Conservation (phyloP, 1,139 yeast genomes). For the Yamadazyma atlantica region DNA sequence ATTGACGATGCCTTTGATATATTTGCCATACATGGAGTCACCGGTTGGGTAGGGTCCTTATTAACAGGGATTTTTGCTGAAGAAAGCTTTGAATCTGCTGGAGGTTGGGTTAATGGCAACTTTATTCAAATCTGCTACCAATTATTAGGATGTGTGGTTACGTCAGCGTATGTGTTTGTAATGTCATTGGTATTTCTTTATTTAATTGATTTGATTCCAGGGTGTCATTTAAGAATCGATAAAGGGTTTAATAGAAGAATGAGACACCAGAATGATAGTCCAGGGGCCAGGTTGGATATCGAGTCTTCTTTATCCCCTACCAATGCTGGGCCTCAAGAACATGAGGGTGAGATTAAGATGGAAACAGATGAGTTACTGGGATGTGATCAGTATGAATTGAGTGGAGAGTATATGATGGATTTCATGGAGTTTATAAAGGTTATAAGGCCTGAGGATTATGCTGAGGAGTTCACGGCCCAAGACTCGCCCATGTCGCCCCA, state of each 20-base stretch:
- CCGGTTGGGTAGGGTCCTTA: constrained; percentile 44
- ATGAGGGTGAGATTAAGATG: constrained; percentile 10
- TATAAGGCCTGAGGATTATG: constrained; percentile 42
- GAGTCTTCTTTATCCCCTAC: constrained; percentile 23
- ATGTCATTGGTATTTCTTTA: constrained; percentile 38
- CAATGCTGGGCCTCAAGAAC: constrained; percentile 5
- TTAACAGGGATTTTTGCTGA: constrained; percentile 46
- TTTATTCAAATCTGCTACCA: constrained; percentile 53
- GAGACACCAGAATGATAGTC: constrained; percentile 18
- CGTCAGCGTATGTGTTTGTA: constrained; percentile 39
- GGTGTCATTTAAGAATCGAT: constrained; percentile 47
- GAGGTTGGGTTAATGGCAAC: constrained; percentile 52
- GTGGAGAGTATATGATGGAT: constrained; percentile 52
- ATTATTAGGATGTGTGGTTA: constrained; percentile 42
- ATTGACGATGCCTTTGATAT: constrained; percentile 49
- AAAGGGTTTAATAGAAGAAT: constrained; percentile 37
- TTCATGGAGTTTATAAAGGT: constrained; percentile 47
- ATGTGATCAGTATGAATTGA: constrained; percentile 49
- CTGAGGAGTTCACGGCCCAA: constrained; percentile 16
- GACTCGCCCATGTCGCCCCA: background rate
- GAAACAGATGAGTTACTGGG: constrained; percentile 48
- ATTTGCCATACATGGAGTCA: constrained; percentile 47
- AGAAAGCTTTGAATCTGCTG: constrained; percentile 29
- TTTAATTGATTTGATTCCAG: constrained; percentile 46
- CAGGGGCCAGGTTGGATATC: constrained; percentile 12